These are phyloP conservation scores for Pyracantha coccinea DNA, from an alignment of 331 rosid species.

Conservation along the genomic window DNA sequence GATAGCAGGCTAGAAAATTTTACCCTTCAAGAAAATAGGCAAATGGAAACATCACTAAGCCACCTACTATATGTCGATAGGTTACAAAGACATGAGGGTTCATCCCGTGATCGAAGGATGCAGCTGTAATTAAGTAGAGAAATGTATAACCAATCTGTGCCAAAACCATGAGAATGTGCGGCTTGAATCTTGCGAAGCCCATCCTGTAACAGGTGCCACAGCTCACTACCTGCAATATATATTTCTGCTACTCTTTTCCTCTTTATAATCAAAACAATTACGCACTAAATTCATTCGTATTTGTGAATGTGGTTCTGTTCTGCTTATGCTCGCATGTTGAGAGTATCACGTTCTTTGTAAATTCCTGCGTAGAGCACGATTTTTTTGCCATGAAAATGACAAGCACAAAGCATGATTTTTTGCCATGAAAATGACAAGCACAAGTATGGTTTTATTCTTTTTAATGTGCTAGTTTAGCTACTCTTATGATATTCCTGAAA, in stretches of 20 bases:
- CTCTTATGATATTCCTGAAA: too few species aligned
- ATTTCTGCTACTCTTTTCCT: neutral
- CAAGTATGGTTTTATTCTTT: neutral
- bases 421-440: too few species aligned
- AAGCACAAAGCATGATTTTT: too few species aligned
- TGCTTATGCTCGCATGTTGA: neutral
- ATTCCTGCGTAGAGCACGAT: neutral
- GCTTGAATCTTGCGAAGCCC: conserved; percentile 26
- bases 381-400: too few species aligned
- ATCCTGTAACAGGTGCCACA: conserved; percentile 2
- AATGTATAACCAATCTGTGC: neutral
- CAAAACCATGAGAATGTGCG: conserved; percentile 30
- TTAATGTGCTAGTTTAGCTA: neutral
- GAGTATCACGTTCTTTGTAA: conserved; percentile 7
- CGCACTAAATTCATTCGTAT: neutral
- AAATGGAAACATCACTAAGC: conserved; percentile 30
- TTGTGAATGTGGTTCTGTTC: neutral
- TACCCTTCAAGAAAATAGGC: conserved; percentile 45
- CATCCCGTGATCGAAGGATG: conserved; percentile 33
- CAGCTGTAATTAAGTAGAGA: conserved; percentile 25
- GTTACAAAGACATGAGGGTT: conserved; percentile 43
- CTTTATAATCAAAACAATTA: neutral
- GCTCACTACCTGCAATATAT: neutral
- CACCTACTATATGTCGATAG: conserved; percentile 30
- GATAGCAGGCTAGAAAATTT: neutral